A percentile compares a stretch with the other conserved stretches of the same genome.
phyloP scores from a whole-genome alignment of 805 yeast species.

The Blastobotrys americana region DNA sequence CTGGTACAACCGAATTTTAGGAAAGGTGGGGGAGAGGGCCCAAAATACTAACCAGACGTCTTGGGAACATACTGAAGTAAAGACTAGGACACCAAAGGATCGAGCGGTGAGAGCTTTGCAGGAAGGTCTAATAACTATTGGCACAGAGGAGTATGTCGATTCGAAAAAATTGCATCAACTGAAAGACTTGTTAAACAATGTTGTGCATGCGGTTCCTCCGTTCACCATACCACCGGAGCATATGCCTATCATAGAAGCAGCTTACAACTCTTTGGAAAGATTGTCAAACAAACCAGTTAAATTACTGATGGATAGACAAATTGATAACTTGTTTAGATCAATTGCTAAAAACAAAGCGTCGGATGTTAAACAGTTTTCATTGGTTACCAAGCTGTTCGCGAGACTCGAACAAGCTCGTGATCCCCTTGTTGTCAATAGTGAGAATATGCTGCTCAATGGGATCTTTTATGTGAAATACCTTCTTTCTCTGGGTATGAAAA shows the following conservation, averaged over 20 bases:
- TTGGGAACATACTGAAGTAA: conserved; percentile 3
- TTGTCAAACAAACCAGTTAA: background rate
- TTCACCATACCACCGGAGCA: conserved; percentile 13
- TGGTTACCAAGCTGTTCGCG: conserved; percentile 19
- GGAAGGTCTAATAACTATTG: conserved; percentile 1
- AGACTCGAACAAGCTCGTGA: conserved; percentile 15
- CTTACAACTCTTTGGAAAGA: background rate
- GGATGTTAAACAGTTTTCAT: conserved; percentile 9
- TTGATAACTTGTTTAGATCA: conserved; percentile 15
- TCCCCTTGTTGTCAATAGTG: too few species aligned
- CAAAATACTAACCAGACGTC: background rate
- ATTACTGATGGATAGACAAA: conserved; percentile 3
- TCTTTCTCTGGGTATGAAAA: conserved; percentile 13
- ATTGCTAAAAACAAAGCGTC: conserved; percentile 7
- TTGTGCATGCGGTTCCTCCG: conserved; percentile 8
- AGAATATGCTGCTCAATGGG: conserved; percentile 20
- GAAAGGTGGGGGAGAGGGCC: background rate
- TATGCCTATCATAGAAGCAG: conserved; percentile 14
- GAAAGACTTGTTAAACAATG: conserved; percentile 6
- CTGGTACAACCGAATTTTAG: background rate
- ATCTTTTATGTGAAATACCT: conserved; percentile 18
- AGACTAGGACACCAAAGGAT: background rate
- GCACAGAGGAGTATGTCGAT: background rate
- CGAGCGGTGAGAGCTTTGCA: conserved; percentile 5
- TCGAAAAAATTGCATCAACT: background rate